phyloP scores from a whole-genome alignment of 345 rosid genomes.

The Brassica incana region DNA sequence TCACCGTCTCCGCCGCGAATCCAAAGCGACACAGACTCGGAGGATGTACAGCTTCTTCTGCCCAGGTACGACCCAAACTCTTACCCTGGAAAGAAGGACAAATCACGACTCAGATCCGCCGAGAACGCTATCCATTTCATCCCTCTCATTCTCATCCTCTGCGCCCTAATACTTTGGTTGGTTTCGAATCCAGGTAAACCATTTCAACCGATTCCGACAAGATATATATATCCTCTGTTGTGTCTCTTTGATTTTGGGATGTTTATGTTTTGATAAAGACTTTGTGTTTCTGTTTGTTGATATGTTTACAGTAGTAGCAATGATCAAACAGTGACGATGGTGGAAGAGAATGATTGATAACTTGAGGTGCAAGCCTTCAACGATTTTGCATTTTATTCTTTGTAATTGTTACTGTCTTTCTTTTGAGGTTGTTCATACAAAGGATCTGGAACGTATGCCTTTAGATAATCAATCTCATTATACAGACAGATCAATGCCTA shows the following conservation, averaged over 20 bases:
- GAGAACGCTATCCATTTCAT: slow-evolving; percentile 83
- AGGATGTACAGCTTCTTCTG: slow-evolving; percentile 40
- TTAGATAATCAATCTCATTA: not conserved
- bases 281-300: not conserved
- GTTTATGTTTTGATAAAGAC: not conserved
- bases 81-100: slow-evolving; percentile 57
- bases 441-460: not conserved
- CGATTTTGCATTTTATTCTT: not conserved
- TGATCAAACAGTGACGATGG: slow-evolving; percentile 16
- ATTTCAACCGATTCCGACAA: not conserved
- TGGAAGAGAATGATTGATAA: slow-evolving; percentile 15
- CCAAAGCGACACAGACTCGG: slow-evolving; percentile 21
- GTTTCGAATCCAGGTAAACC: slow-evolving; percentile 57
- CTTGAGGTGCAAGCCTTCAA: not conserved
- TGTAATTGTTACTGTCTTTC: not conserved
- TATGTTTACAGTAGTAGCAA: slow-evolving; percentile 24
- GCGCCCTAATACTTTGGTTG: slow-evolving; percentile 77
- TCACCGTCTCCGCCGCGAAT: slow-evolving; percentile 37
- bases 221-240: not conserved
- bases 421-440: not conserved
- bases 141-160: slow-evolving; percentile 62
- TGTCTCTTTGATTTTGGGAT: not conserved
- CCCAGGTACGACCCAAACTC: slow-evolving; percentile 75
- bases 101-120: slow-evolving; percentile 63
- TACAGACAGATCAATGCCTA: not conserved